Conservation (phyloP, 805 yeast genomes). For the Suhomyces sp. region DNA sequence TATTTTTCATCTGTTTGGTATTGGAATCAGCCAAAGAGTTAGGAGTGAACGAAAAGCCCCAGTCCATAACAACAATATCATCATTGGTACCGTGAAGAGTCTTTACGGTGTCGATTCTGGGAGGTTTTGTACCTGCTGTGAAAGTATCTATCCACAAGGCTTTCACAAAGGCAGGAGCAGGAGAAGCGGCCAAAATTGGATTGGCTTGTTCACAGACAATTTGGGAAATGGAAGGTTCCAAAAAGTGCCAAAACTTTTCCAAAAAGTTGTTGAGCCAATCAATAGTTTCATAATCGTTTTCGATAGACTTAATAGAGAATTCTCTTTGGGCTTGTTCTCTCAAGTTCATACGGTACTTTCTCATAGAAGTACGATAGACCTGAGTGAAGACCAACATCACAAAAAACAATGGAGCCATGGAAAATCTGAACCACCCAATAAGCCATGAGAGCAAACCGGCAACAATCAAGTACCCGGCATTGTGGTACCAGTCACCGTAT, state of each 20-base stretch:
- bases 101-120: constrained; percentile 85
- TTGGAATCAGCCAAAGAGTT: constrained; percentile 81
- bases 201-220: constrained; percentile 84
- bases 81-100: constrained; percentile 86
- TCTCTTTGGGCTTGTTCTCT: constrained; percentile 86
- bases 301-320: constrained; percentile 73
- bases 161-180: constrained; percentile 79
- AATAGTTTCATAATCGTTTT: constrained; percentile 87
- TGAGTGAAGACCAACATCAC: constrained; percentile 60
- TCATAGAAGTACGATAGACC: constrained; percentile 78
- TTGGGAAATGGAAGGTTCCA: constrained; percentile 86
- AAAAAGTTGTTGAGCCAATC: constrained; percentile 92
- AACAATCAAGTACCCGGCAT: constrained; percentile 63
- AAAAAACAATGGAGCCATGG: constrained; percentile 78
- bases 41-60: constrained; percentile 93
- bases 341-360: constrained; percentile 69
- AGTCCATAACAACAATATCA: constrained; percentile 96
- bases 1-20: constrained; percentile 77
- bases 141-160: constrained; percentile 82
- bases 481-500: constrained; percentile 97
- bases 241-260: constrained; percentile 86
- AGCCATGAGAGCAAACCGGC: constrained; percentile 75
- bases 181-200: constrained; percentile 73
- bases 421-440: constrained; percentile 72
- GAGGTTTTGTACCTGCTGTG: constrained; percentile 94